Evolutionary conservation across 306 rosid genomes (phyloP).

Genomic region (Datisca glomerata): DNA sequence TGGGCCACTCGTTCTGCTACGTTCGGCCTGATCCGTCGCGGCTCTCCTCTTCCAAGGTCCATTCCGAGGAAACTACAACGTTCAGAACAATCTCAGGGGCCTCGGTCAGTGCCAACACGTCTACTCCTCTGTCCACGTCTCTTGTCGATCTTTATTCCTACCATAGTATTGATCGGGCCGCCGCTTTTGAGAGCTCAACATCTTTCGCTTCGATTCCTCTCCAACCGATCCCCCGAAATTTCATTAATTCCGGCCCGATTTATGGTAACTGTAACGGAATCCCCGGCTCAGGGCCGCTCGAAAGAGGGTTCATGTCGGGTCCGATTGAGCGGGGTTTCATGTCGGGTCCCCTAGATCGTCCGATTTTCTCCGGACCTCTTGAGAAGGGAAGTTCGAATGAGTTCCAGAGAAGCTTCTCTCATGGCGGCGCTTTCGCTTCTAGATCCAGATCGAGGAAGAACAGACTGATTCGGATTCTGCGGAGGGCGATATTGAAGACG

Average conservation of each 20-base stretch:
- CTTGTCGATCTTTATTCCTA: constrained; percentile 65
- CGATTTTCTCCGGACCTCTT: constrained; percentile 77
- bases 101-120: constrained; percentile 92
- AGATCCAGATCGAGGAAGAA: constrained; percentile 44
- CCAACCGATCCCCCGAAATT: constrained; percentile 65
- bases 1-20: constrained; percentile 94
- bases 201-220: constrained; percentile 91
- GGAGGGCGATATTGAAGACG: constrained; percentile 63
- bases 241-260: constrained; percentile 59
- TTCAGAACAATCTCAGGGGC: constrained; percentile 94
- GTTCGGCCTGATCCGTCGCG: constrained; percentile 82
- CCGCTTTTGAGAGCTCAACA: constrained; percentile 84
- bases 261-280: constrained; percentile 37
- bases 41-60: constrained; percentile 63
- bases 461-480: constrained; percentile 42
- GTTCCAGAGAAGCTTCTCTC: constrained; percentile 81
- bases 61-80: constrained; percentile 88
- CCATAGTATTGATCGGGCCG: constrained; percentile 66
- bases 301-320: constrained; percentile 84
- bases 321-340: constrained; percentile 94
- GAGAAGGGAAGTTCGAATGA: constrained; percentile 49
- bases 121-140: constrained; percentile 85
- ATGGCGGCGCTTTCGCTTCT: constrained; percentile 37
- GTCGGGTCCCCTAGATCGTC: constrained; percentile 96
- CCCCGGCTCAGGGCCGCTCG: constrained; percentile 70